Evolutionary conservation across 208 protist genomes (phyloP).

Genomic region (Trypanosoma platydactyli): DNA sequence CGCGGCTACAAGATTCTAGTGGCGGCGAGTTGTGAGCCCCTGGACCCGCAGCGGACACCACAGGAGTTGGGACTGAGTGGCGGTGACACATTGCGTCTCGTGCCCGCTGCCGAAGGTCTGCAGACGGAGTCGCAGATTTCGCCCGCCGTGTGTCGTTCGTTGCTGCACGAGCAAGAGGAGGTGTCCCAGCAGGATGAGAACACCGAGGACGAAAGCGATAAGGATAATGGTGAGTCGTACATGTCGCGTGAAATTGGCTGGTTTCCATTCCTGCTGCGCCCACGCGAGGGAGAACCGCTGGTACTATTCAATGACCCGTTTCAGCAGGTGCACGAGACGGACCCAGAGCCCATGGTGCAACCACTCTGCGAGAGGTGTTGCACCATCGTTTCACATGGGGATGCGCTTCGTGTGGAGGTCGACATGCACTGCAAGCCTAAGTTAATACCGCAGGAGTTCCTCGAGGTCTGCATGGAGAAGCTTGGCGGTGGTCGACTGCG

Average conservation of each 20-base stretch:
- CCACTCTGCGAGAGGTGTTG: constrained; percentile 19
- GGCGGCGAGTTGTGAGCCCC: not conserved
- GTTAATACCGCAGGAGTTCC: constrained; percentile 8
- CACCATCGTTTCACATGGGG: constrained; percentile 5
- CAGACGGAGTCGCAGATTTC: not conserved
- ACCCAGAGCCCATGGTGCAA: constrained; percentile 4
- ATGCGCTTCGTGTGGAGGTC: constrained; percentile 21
- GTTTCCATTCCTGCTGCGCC: constrained; percentile 26
- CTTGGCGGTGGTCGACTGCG: constrained; percentile 19
- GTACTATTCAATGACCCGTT: constrained; percentile 13
- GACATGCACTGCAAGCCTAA: constrained; percentile 20
- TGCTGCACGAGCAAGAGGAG: not conserved
- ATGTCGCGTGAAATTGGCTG: constrained; percentile 19
- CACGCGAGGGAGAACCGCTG: constrained; percentile 14
- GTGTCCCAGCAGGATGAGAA: not conserved
- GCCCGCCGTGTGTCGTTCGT: not conserved
- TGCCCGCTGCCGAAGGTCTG: not conserved
- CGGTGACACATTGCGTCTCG: constrained; percentile 2
- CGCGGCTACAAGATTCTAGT: not conserved
- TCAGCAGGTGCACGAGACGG: not conserved
- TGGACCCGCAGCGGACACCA: constrained; percentile 4
- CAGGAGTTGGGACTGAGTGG: constrained; percentile 4
- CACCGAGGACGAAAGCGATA: constrained; percentile 17
- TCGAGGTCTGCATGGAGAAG: constrained; percentile 29
- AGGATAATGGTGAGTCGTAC: constrained; percentile 23